Percentiles rank a stretch among this genome's conserved stretches.
phyloP scores from a whole-genome alignment of 345 rosid genomes.

The Linum tenue region DNA sequence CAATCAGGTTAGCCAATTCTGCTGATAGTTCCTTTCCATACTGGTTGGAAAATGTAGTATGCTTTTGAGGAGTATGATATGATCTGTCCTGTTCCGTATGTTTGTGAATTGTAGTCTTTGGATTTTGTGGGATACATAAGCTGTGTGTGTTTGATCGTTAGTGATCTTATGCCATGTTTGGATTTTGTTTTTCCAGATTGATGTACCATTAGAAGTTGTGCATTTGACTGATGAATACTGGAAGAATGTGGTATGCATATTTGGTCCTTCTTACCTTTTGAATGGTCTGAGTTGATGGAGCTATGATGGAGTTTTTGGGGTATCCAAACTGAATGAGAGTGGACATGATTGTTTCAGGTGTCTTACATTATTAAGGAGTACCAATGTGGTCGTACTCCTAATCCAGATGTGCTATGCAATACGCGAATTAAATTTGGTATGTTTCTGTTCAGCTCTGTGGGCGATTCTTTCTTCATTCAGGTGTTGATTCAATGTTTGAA shows the following conservation, averaged over 20 bases:
- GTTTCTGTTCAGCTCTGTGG: conserved; percentile 9
- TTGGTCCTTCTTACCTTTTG: neutral
- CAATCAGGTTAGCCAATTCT: conserved; percentile 41
- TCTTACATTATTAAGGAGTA: conserved; percentile 82
- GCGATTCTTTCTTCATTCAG: neutral
- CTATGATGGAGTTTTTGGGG: neutral
- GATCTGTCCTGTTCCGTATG: neutral
- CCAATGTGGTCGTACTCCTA: conserved; percentile 78
- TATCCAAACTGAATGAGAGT: neutral
- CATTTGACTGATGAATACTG: conserved; percentile 92
- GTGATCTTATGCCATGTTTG: neutral
- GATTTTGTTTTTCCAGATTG: conserved; percentile 36
- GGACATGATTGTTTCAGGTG: conserved; percentile 37
- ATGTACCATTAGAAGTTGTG: conserved; percentile 76
- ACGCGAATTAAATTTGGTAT: conserved; percentile 89
- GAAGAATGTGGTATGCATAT: conserved; percentile 66
- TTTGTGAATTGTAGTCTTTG: neutral
- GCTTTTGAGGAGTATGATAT: too few species aligned
- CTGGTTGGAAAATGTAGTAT: too few species aligned
- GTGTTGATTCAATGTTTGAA: neutral
- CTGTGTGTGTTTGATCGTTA: neutral
- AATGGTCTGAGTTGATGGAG: neutral
- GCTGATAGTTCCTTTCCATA: too few species aligned
- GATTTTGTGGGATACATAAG: too few species aligned
- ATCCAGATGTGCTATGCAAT: conserved; percentile 86